Evolutionary conservation across 495 filamentous ascomycete species (phyloP).

Genomic region (Extremus antarcticus): DNA sequence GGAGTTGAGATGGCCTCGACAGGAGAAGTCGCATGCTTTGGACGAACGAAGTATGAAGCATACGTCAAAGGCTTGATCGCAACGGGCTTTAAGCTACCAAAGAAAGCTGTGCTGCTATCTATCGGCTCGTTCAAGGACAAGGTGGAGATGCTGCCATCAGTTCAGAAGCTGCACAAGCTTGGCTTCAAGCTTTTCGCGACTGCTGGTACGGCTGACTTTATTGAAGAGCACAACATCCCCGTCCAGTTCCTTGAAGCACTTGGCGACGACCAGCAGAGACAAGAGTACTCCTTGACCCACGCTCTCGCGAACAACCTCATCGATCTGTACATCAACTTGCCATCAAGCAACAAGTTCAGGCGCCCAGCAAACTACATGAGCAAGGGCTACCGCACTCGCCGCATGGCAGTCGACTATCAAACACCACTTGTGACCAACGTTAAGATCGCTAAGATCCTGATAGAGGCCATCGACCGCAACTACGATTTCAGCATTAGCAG

Average conservation of each 20-base stretch:
- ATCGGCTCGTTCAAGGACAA: conserved; percentile 98
- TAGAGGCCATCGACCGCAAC: conserved; percentile 85
- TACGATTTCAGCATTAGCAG: conserved; percentile 70
- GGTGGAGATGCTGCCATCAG: conserved; percentile 88
- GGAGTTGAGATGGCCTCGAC: conserved; percentile 99
- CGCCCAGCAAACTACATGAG: conserved; percentile 97
- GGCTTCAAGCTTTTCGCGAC: conserved; percentile 95
- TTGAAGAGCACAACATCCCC: conserved; percentile 79
- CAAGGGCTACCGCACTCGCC: conserved; percentile 84
- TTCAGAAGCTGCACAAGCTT: conserved; percentile 73
- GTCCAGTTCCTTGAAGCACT: conserved; percentile 88
- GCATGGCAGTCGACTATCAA: conserved; percentile 98
- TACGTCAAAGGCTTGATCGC: conserved; percentile 93
- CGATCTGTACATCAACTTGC: conserved; percentile 96
- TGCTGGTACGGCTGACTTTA: conserved; percentile 88
- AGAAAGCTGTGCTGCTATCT: conserved; percentile 86
- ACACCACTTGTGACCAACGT: conserved; percentile 96
- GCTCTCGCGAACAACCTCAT: conserved; percentile 95
- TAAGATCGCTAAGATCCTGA: conserved; percentile 95
- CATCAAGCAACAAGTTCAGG: conserved; percentile 91
- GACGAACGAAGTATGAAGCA: conserved; percentile 89
- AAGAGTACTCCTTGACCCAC: conserved; percentile 90
- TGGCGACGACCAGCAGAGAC: conserved; percentile 65
- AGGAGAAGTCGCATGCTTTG: conserved; percentile 95
- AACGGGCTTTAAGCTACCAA: conserved; percentile 92